phyloP scores from a whole-genome alignment of 441 rosid species.

The Jatropha podagrica region DNA sequence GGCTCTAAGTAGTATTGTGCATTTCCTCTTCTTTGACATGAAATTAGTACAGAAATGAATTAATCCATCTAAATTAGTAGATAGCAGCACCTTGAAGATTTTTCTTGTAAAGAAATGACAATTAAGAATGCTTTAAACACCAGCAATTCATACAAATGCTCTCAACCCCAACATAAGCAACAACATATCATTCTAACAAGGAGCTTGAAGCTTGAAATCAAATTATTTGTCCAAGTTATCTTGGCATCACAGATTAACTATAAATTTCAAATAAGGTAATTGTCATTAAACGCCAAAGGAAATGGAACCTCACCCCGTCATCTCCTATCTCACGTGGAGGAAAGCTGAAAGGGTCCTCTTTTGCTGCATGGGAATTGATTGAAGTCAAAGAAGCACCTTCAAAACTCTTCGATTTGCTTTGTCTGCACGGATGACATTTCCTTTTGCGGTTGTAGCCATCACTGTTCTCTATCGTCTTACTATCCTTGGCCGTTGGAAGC shows the following conservation, averaged over 20 bases:
- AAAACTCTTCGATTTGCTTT: conserved; percentile 4
- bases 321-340: conserved; percentile 21
- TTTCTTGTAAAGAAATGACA: too few relatives aligned
- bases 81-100: too few relatives aligned
- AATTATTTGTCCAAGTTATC: not conserved
- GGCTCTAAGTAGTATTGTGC: not conserved
- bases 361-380: not conserved
- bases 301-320: conserved; percentile 32
- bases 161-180: not conserved
- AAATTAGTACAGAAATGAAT: too few relatives aligned
- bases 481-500: conserved; percentile 9
- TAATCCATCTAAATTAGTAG: too few relatives aligned
- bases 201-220: too few relatives aligned
- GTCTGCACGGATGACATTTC: not conserved
- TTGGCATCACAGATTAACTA: not conserved
- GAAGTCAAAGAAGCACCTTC: not conserved
- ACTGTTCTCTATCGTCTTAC: conserved; percentile 2
- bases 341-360: not conserved
- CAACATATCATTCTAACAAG: not conserved
- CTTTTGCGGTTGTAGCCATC: conserved; percentile 6
- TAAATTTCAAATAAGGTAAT: not conserved
- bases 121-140: not conserved
- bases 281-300: conserved; percentile 8
- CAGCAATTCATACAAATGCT: not conserved
- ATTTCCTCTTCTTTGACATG: too few relatives aligned